phyloP scores from a whole-genome alignment of 1,284 basidiomycete species.

The Microbotryum lychnidis-dioicae region DNA sequence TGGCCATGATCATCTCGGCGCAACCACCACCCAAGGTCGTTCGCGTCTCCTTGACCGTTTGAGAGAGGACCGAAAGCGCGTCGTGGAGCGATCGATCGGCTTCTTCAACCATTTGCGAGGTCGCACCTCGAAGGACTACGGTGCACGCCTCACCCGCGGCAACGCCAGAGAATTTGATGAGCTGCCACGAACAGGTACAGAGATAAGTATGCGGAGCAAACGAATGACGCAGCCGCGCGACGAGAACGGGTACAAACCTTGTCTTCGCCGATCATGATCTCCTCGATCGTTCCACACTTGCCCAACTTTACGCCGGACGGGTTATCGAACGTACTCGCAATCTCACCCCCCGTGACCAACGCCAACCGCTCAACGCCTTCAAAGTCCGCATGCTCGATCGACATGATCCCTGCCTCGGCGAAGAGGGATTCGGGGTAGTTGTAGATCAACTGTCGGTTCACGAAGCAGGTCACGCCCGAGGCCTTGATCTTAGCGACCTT shows the following conservation, averaged over 20 bases:
- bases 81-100: slow-evolving; percentile 97
- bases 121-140: slow-evolving; percentile 92
- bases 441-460: slow-evolving; percentile 98
- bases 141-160: slow-evolving; percentile 99
- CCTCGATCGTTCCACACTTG: slow-evolving; percentile 88
- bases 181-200: slow-evolving; percentile 45
- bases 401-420: slow-evolving; percentile 87
- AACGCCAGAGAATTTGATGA: slow-evolving; percentile 98
- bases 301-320: slow-evolving; percentile 92
- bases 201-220: neutral
- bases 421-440: slow-evolving; percentile 96
- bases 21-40: slow-evolving; percentile 92
- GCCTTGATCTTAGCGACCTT: slow-evolving; percentile 92
- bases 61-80: slow-evolving; percentile 90
- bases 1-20: slow-evolving; percentile 96
- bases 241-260: slow-evolving; percentile 52
- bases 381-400: slow-evolving; percentile 98
- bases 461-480: slow-evolving; percentile 95
- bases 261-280: slow-evolving; percentile 99
- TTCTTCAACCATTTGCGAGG: slow-evolving; percentile 98
- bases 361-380: slow-evolving; percentile 96
- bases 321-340: slow-evolving; percentile 88
- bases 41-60: slow-evolving; percentile 95
- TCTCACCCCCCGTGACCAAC: slow-evolving; percentile 95
- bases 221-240: neutral